Evolutionary conservation across 2,329 filamentous ascomycete species (phyloP), one percentile per base, ranked within the genome.

Genomic region (Penicillium carneum): DNA sequence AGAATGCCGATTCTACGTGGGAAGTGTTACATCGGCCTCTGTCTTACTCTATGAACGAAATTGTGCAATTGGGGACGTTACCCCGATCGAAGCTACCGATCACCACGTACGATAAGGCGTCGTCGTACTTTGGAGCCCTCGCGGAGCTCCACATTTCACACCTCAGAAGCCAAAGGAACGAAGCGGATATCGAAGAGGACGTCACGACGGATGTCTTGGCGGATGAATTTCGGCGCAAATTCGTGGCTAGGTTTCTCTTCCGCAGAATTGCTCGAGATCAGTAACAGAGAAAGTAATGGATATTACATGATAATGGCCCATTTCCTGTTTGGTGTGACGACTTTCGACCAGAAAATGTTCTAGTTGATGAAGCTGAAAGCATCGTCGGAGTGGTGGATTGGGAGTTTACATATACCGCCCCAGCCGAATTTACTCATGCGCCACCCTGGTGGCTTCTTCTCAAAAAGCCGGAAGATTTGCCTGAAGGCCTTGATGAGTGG

Each of bases 281-380:
- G n/a, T 9, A 38, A 16, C 36, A n/a, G 16, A 38, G 7, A 8
- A 3, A 38, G 36, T 16, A 16, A 38, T 38, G 36, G 36, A 9
- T n/a, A n/a, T 16, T 16, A n/a, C 9, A 8, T 10, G 36, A 38
- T 8, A 16, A 38, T n/a, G 36, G 69, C 3, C 66, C 67, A 10
- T 71, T 72, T 42, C 66, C 59, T 26, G 33, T 74, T 1, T 69
- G 63, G 47, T 72, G 68, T 48, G 68, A 72, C 49, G 66, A 71
- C 58, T 42, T 71, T 0, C 48, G 63, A 11, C 69, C 65, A 2
- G 47, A 56, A 1, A 70, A 72, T 47, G 52, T 69, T 4, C 59
- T 72, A 1, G 7, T 63, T 4, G 36, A 65, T 4, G 26, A 63
- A 26, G 3, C 61, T 4, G 4, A 62, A 18, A 63, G 69, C 12